Conservation (phyloP, 2,329 filamentous ascomycete species). For the Colletotrichum tanaceti region DNA sequence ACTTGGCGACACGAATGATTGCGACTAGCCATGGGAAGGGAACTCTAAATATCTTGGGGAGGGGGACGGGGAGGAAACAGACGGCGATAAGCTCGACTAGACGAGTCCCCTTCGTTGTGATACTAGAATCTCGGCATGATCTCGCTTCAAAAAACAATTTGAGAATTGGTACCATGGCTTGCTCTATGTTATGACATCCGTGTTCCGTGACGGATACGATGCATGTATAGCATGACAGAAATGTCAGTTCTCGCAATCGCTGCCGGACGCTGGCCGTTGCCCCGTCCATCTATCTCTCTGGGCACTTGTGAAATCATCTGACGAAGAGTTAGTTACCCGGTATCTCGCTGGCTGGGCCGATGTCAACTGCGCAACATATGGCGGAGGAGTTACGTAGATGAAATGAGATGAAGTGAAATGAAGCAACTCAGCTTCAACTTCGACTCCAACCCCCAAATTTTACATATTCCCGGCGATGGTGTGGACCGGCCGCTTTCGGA, state of each 20-base stretch:
- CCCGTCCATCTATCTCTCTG: background rate
- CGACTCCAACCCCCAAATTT: background rate
- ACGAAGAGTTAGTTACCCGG: background rate
- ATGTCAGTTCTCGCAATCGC: background rate
- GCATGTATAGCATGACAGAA: background rate
- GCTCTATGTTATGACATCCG: background rate
- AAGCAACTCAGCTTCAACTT: background rate
- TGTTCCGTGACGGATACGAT: background rate
- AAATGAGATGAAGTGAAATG: too few species aligned
- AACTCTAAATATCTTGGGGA: too few species aligned
- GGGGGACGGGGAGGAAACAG: too few species aligned
- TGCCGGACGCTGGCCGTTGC: background rate
- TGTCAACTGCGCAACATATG: background rate
- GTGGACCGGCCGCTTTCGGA: slow-evolving; percentile 7
- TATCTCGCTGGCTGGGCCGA: background rate
- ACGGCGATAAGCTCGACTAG: background rate
- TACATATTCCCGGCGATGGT: background rate
- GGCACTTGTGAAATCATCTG: background rate
- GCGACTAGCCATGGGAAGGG: background rate
- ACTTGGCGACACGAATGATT: background rate
- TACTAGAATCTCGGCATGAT: too few species aligned
- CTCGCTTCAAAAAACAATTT: background rate
- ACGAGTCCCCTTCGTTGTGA: background rate
- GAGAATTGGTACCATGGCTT: background rate
- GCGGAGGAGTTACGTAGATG: too few species aligned